phyloP scores from a whole-genome alignment of 495 filamentous ascomycete species.

The Wilcoxina mikolae region DNA sequence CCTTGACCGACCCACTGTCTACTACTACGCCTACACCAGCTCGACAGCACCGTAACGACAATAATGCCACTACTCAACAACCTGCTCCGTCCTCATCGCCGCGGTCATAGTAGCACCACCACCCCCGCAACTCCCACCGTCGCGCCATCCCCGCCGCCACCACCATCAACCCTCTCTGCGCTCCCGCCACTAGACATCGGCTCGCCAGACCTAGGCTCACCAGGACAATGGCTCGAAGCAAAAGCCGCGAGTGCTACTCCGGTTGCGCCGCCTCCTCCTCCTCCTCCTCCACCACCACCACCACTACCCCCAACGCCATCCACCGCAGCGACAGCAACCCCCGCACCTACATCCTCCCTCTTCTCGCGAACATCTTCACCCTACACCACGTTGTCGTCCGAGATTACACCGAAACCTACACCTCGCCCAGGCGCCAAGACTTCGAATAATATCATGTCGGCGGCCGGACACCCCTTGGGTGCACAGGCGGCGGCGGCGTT shows the following conservation, averaged over 20 bases:
- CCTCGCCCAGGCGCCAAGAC: slow-evolving; percentile 22
- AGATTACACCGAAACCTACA: slow-evolving; percentile 4
- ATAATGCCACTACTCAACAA: slow-evolving; percentile 4
- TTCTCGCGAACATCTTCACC: slow-evolving; percentile 13
- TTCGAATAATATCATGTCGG: slow-evolving; percentile 23
- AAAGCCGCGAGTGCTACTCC: neutral
- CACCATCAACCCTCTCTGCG: neutral
- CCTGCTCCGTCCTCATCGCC: slow-evolving; percentile 3
- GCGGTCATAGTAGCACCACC: neutral
- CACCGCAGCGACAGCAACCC: slow-evolving; percentile 64
- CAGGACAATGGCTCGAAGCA: slow-evolving; percentile 17
- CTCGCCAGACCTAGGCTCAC: slow-evolving; percentile 18
- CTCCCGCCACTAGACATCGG: slow-evolving; percentile 17
- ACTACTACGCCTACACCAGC: too few species aligned
- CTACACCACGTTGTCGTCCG: slow-evolving; percentile 1
- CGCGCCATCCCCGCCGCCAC: neutral
- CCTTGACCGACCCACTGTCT: too few species aligned
- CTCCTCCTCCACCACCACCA: neutral
- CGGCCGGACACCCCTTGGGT: slow-evolving; percentile 12
- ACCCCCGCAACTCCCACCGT: neutral
- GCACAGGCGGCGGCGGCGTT: neutral
- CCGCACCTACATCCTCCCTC: slow-evolving; percentile 66
- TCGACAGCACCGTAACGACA: too few species aligned
- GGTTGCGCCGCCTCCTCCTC: neutral
- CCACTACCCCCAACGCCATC: neutral